These are phyloP conservation scores for Colletotrichum orbiculare DNA, from an alignment of 2,329 filamentous ascomycete genomes.

Conservation along the genomic window DNA sequence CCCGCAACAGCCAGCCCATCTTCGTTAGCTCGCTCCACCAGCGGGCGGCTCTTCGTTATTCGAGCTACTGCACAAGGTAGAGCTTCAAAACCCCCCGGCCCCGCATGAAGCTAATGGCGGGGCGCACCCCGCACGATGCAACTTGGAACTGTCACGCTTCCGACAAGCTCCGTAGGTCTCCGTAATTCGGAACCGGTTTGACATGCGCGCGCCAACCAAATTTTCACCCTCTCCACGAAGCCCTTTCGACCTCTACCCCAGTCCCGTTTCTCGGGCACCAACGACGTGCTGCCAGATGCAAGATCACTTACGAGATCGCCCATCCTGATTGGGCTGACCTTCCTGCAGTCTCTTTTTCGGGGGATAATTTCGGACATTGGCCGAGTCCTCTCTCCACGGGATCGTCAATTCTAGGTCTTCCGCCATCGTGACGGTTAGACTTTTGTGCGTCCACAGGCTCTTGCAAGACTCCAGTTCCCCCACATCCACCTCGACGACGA, in stretches of 20 bases:
- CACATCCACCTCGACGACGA: slow-evolving; percentile 14
- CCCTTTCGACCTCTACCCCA: slow-evolving; percentile 11
- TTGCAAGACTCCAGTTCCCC: slow-evolving; percentile 24
- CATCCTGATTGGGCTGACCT: slow-evolving; percentile 9
- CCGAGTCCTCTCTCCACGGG: slow-evolving; percentile 22
- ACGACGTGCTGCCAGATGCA: slow-evolving; percentile 30
- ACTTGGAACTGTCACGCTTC: slow-evolving; percentile 29
- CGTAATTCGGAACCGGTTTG: slow-evolving; percentile 24
- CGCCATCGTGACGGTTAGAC: slow-evolving; percentile 20
- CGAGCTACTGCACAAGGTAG: slow-evolving; percentile 8
- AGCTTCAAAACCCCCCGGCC: slow-evolving; percentile 21
- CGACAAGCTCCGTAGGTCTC: slow-evolving; percentile 35
- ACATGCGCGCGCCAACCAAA: slow-evolving; percentile 23
- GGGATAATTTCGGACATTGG: slow-evolving; percentile 31
- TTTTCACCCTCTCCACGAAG: slow-evolving; percentile 15
- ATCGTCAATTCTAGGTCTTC: slow-evolving; percentile 8
- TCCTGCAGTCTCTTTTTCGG: slow-evolving; percentile 12
- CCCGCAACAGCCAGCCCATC: slow-evolving; percentile 7
- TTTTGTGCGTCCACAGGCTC: slow-evolving; percentile 29
- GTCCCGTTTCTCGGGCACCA: slow-evolving; percentile 30
- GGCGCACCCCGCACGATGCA: slow-evolving; percentile 35
- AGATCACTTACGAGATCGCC: slow-evolving; percentile 23
- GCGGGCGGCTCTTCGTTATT: slow-evolving; percentile 31
- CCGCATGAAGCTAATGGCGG: slow-evolving; percentile 33
- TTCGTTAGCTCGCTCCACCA: slow-evolving; percentile 27